These are phyloP conservation scores for Leccinum ochraceum DNA, from an alignment of 768 basidiomycete genomes.

Conservation along the genomic window DNA sequence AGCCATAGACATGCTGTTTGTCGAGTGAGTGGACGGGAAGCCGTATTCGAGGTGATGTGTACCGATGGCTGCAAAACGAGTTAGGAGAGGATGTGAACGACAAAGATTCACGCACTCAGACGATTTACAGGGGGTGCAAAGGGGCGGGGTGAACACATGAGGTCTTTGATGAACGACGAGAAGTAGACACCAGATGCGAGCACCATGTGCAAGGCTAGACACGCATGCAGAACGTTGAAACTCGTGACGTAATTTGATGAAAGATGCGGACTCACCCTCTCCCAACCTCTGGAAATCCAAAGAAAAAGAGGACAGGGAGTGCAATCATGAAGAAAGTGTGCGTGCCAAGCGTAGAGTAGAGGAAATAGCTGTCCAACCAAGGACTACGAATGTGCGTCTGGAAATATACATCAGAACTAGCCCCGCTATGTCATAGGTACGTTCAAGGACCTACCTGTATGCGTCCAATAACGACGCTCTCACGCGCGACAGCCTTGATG, in stretches of 20 bases:
- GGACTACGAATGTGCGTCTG: slow-evolving; percentile 59
- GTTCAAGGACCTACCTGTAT: slow-evolving; percentile 58
- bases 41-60: slow-evolving; percentile 89
- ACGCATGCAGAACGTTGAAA: background rate
- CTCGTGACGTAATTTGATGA: background rate
- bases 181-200: slow-evolving; percentile 69
- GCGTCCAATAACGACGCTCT: slow-evolving; percentile 59
- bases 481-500: slow-evolving; percentile 52
- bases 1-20: slow-evolving; percentile 88
- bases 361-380: slow-evolving; percentile 78
- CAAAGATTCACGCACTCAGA: slow-evolving; percentile 57
- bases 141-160: slow-evolving; percentile 87
- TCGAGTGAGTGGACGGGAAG: slow-evolving; percentile 94
- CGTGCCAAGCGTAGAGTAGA: slow-evolving; percentile 77
- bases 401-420: background rate
- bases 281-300: slow-evolving; percentile 72
- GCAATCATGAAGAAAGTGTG: slow-evolving; percentile 94
- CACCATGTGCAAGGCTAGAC: slow-evolving; percentile 37
- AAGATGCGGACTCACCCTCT: slow-evolving; percentile 57
- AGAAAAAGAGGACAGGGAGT: slow-evolving; percentile 86
- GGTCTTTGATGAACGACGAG: slow-evolving; percentile 87
- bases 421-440: background rate
- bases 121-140: slow-evolving; percentile 91
- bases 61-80: slow-evolving; percentile 56
- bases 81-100: background rate